Evolutionary conservation across 352 stramenopile genomes (phyloP), one percentile per base, ranked within the genome.

Genomic region (Blastocystis sp.): DNA sequence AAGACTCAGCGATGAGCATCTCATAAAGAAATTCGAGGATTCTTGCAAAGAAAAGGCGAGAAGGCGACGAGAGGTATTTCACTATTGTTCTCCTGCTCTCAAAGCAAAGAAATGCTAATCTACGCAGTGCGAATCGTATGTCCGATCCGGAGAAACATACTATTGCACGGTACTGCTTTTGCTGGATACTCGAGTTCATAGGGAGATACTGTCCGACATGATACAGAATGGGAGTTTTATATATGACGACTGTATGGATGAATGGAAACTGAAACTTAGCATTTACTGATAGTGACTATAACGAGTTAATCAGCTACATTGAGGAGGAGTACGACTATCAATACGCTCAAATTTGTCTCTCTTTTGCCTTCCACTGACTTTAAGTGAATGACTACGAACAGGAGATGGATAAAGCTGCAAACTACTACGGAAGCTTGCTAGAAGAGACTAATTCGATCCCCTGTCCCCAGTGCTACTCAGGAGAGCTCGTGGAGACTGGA

Each of bases 321-420:
- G 73, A 66, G 26, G 73, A 84, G 29, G 73, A 84, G 50, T 64
- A 68, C 41, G 73, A 84, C 7, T 84, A 84, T 68, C 73, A 84
- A 39, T 68, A 54, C 29, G 41, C 54, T 29, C 45, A 68, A 26
- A n/a, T 84, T 0, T 9, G 73, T 84, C 8, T 20, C 13, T 39
- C 34, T 47, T 45, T 50, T 23, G 11, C 3, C 26, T 50, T 66
- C 18, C 26, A 29, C 3, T 68, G 1, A 84, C 15, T 18, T 43
- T 39, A 54, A 84, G 73, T 84, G 11, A 64, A 84, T 29, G 73
- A 84, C 9, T 64, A 84, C 26, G 73, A 84, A 26, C 26, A 64
- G 29, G 20, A 66, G 6, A 23, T 66, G 39, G 73, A 84, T 39
- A 55, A 84, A 9, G 73, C 50, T 8, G 73, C 41, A n/a, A 53